Base-by-base conservation (phyloP, 2,329 filamentous ascomycete genomes). In the Paecilomyces niveus region DNA sequence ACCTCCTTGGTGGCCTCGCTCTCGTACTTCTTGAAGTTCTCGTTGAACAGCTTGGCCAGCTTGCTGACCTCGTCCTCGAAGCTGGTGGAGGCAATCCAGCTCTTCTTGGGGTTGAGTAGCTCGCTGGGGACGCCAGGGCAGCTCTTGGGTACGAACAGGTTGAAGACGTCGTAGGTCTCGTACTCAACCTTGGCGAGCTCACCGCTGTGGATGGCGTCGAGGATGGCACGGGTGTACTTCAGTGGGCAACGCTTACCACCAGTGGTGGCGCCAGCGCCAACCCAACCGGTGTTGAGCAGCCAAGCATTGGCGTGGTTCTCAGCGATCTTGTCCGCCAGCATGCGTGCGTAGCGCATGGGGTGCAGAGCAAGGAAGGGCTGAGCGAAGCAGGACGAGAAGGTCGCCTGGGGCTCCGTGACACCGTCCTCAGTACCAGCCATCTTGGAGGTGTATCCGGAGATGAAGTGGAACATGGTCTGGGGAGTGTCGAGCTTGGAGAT, bases 401-500 rank as follows among this genome's bases (percentile, higher is more conserved):
- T 99, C 24, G 94, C 94, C 80, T 97, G 91, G 64, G 94, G 94
- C 81, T 99, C 94, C 9, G 90, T 95, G 65, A 99, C 87, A 72
- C 94, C 94, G 65, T 97, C 91, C 81, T 99, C 94, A 33, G 94
- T 99, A 72, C 94, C 94, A 65, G 94, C 94, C 94, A 99, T 99
- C 88, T 99, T 99, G 74, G 93, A 97, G 64, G 94, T 99, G 85
- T 99, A 99, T 69, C 94, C 94, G 18, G 90, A 96, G 80, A 99
- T 99, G 87, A 99, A 99, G 85, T 99, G 94, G 88, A 97, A 99
- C 93, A 99, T 97, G 77, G 92, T 96, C 82, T 97, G 94, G 70
- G 90, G 86, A 64, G 89, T 85, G 82, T 89, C 87, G 74, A 99
- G 89, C 84, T 97, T 97, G 70, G 92, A 97, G 80, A 99, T 97